phyloP scores from a whole-genome alignment of 2,329 filamentous ascomycete genomes.

The Microdochium nivale region DNA sequence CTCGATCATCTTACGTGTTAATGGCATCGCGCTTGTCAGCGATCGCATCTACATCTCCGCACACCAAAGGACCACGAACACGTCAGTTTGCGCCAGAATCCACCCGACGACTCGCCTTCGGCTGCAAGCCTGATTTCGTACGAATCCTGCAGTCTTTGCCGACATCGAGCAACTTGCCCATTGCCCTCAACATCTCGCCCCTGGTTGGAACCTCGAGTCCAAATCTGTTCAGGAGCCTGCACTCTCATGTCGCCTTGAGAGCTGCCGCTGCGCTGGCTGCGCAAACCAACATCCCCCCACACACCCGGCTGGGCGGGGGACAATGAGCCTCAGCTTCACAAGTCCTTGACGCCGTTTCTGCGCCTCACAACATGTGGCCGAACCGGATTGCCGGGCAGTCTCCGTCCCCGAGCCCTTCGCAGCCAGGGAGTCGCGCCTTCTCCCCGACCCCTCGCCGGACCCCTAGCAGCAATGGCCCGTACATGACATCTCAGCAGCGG shows the following conservation, averaged over 20 bases:
- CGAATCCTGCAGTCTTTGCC: too few species aligned
- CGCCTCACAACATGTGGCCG: constrained; percentile 63
- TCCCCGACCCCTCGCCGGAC: constrained; percentile 63
- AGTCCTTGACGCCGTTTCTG: constrained; percentile 5
- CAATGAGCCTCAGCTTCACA: not conserved
- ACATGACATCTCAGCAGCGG: constrained; percentile 54
- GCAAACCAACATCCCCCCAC: not conserved
- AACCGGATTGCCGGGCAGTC: constrained; percentile 73
- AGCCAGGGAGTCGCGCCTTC: constrained; percentile 57
- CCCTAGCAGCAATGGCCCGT: constrained; percentile 60
- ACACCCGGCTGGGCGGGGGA: not conserved
- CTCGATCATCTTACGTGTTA: not conserved
- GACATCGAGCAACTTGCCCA: too few species aligned
- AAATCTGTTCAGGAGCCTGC: not conserved
- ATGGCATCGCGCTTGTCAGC: not conserved
- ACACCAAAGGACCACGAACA: not conserved
- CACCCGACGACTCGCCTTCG: too few species aligned
- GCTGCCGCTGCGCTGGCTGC: not conserved
- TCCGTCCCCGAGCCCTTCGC: constrained; percentile 43
- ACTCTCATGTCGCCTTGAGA: not conserved
- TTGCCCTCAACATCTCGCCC: too few species aligned
- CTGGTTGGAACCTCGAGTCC: not conserved
- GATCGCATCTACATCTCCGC: not conserved
- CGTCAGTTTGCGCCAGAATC: not conserved
- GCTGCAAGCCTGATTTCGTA: too few species aligned